These are phyloP conservation scores for Nepenthes mirabilis DNA, from an alignment of 148 eudicot species.

Conservation along the genomic window DNA sequence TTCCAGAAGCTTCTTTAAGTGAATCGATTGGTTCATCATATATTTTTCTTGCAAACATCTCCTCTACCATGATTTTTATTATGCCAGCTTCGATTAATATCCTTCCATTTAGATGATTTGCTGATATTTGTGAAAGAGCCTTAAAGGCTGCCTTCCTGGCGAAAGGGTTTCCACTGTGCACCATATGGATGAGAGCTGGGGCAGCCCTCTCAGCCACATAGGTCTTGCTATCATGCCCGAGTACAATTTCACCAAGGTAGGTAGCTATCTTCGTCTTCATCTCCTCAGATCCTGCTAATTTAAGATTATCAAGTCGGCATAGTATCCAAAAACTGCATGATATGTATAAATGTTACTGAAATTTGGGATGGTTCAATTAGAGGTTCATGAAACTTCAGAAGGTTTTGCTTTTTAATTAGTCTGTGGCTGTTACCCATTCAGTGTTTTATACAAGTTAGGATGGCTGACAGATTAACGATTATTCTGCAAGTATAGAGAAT, in stretches of 20 bases:
- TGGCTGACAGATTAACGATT: background rate
- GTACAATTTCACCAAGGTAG: constrained; percentile 55
- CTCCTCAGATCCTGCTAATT: constrained; percentile 48
- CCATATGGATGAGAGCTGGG: constrained; percentile 57
- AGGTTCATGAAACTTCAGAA: too few relatives aligned
- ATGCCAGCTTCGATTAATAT: constrained; percentile 55
- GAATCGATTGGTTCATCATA: constrained; percentile 34
- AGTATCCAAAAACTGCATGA: background rate
- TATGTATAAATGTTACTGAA: background rate
- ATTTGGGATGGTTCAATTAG: background rate
- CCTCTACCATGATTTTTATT: constrained; percentile 35
- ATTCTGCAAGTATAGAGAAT: constrained; percentile 1
- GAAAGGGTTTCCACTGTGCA: constrained; percentile 30
- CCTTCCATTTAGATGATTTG: constrained; percentile 32
- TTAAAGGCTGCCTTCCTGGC: constrained; percentile 44
- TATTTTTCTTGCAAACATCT: constrained; percentile 36
- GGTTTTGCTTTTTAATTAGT: too few relatives aligned
- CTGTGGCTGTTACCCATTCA: too few relatives aligned
- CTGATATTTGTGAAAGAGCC: constrained; percentile 50
- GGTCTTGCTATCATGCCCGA: constrained; percentile 40
- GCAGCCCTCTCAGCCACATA: constrained; percentile 52
- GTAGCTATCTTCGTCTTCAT: constrained; percentile 52
- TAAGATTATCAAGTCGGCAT: background rate
- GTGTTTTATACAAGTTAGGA: background rate
- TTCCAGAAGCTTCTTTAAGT: constrained; percentile 48